Base-by-base conservation (phyloP, 495 filamentous ascomycete species). In the Daldinia vernicosa region DNA sequence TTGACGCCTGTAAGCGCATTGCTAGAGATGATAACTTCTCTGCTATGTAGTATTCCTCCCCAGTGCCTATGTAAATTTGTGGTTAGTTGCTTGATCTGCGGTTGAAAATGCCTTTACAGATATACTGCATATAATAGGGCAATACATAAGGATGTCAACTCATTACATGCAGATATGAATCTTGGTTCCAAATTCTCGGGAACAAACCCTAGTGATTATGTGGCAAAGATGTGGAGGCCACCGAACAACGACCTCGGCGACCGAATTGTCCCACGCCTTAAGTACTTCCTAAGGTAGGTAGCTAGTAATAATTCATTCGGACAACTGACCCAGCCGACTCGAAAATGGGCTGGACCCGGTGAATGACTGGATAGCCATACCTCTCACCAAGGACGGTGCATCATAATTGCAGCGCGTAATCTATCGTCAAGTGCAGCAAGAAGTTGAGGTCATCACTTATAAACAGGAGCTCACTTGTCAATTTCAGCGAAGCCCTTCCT, bases 401-500 rank as follows among this genome's bases (percentile, higher is more conserved):
- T 22, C 17, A 22, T 1, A 40, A 40, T 17, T 6, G 14, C 6
- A 40, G 39, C 17, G 19, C 17, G 19, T 24, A 24, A 9, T 22
- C 17, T 47, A 24, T 22, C 9, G 24, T 22, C 43, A 6, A n/a
- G 4, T 50, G 17, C 6, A 22, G 35, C 32, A 4, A 53, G 11
- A 37, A 37, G 9, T 26, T 37, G 3, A 26, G 8, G 54, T 26
- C 4, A 57, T 22, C 30, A 57, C 32, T 26, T 57, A 37, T 19
- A 39, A 3, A 15, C 7, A 26, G 54, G 11, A 45, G 7, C 37
- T 70, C 67, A 71, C 45, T 55, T 51, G 14, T 70, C 67, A 24
- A 76, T 87, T 76, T 87, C 81, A 1, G 87, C 90, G 77, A 92
- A 89, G 0, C 90, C 89, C 47, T 85, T 84, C 43, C 84, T 78